Evolutionary conservation across 2,329 filamentous ascomycete genomes (phyloP), one percentile per base, ranked within the genome.

Genomic region (Colletotrichum limetticola): DNA sequence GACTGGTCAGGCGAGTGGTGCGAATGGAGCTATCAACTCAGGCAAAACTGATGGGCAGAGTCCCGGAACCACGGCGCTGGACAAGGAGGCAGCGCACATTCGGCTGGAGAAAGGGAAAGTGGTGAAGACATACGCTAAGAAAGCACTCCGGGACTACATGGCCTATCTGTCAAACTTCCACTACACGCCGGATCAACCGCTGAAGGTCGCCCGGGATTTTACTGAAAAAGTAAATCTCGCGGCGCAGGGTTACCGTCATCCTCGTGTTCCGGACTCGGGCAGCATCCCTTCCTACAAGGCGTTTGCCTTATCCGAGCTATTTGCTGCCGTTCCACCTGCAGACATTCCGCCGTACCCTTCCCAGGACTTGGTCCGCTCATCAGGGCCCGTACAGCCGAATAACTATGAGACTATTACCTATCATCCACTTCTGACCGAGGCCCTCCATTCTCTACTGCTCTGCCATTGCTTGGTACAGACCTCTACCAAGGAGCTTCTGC

Each of bases 391-490:
- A 80, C 85, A 70, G 83, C 82, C 30, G 79, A 79, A 14, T 81
- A 80, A 52, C 24, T 62, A 72, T 56, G 93, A 95, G 82, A 88
- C 88, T 53, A 87, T 94, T 32, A 97, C 94, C 1, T 97, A 94
- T 79, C 94, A 97, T 78, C 95, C 94, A 0, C 87, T 97, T 9
- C 86, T 97, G 12, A 91, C 91, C 7, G 94, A 97, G 76, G 93
- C 93, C 1, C 87, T 97, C 0, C 94, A 97, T 80, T 92, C 91
- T 5, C 83, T 97, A 1, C 89, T 97, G 9, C 88, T 97, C 53
- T 93, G 92, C 76, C 94, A 97, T 81, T 89, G 90, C n/a, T 89
- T 97, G 11, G 83, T 94, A 8, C 94, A 96, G 81, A 97, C 94
- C 0, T 93, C 94, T 0, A 82, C 90, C 12, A 94, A 93, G 77